Conservation (phyloP, 2,329 filamentous ascomycete genomes). For the Ophiostoma novo-ulmi region DNA sequence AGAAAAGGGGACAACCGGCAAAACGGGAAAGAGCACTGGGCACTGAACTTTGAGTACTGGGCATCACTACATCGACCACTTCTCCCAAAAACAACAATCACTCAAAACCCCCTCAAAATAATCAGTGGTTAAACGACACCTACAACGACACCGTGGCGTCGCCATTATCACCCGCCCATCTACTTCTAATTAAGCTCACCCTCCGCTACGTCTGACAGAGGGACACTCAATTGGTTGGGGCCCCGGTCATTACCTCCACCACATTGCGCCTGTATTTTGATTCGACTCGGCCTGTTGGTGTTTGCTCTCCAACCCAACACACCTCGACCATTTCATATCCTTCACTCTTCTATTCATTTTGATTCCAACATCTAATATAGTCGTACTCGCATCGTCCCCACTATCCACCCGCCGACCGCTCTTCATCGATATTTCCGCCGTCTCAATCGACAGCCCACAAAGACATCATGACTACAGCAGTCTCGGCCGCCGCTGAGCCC, state of each 20-base stretch:
- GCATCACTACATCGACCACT: neutral
- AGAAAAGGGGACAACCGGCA: neutral
- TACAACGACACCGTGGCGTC: neutral
- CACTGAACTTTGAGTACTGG: neutral
- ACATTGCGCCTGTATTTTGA: constrained; percentile 10
- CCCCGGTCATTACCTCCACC: neutral
- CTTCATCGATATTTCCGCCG: neutral
- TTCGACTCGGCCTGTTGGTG: neutral
- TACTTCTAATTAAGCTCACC: neutral
- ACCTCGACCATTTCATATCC: neutral
- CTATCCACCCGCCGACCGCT: neutral
- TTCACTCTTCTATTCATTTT: neutral
- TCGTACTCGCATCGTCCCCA: neutral
- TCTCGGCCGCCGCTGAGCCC: constrained; percentile 34
- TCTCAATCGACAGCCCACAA: neutral
- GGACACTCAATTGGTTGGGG: neutral
- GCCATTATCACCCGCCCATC: neutral
- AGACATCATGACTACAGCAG: constrained; percentile 35
- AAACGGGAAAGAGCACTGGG: constrained; percentile 5
- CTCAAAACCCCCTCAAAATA: neutral
- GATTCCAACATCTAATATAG: neutral
- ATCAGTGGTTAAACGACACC: neutral
- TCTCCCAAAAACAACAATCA: neutral
- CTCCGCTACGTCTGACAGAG: neutral
- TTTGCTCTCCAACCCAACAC: neutral